phyloP scores from a whole-genome alignment of 768 basidiomycete genomes.

The Phaffia tasmanica region DNA sequence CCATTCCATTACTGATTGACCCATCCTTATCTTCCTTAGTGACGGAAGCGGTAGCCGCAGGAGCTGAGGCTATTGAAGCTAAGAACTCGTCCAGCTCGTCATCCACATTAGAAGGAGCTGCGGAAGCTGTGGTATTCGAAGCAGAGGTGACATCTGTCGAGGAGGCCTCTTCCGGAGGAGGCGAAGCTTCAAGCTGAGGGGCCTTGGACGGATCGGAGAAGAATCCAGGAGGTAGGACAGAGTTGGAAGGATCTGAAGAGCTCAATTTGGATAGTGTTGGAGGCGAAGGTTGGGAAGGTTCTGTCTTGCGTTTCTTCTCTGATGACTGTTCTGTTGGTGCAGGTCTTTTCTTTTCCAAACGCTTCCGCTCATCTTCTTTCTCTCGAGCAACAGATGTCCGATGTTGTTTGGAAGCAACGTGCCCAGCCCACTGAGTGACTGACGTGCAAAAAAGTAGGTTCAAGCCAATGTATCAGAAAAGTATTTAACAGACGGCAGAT shows the following conservation, averaged over 20 bases:
- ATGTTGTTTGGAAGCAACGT: slow-evolving; percentile 35
- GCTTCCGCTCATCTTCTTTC: slow-evolving; percentile 28
- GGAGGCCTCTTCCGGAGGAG: neutral
- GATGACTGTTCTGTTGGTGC: neutral
- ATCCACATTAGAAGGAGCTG: neutral
- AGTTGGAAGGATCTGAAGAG: neutral
- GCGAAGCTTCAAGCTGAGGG: neutral
- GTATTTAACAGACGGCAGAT: neutral
- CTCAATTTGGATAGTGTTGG: neutral
- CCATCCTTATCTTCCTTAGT: neutral
- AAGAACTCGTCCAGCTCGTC: neutral
- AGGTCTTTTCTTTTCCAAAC: neutral
- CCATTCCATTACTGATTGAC: neutral
- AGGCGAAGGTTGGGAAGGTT: neutral
- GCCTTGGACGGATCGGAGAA: neutral
- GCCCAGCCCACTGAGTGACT: slow-evolving; percentile 37
- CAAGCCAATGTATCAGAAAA: neutral
- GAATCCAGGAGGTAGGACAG: slow-evolving; percentile 3
- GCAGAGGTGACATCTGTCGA: neutral
- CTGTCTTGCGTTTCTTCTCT: neutral
- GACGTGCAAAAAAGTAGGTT: neutral
- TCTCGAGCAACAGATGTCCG: slow-evolving; percentile 33
- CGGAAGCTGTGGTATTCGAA: neutral
- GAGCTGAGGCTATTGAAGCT: neutral
- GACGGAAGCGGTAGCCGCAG: neutral